Conservation (phyloP, 2,329 filamentous ascomycete species). For the Phoma sp. region DNA sequence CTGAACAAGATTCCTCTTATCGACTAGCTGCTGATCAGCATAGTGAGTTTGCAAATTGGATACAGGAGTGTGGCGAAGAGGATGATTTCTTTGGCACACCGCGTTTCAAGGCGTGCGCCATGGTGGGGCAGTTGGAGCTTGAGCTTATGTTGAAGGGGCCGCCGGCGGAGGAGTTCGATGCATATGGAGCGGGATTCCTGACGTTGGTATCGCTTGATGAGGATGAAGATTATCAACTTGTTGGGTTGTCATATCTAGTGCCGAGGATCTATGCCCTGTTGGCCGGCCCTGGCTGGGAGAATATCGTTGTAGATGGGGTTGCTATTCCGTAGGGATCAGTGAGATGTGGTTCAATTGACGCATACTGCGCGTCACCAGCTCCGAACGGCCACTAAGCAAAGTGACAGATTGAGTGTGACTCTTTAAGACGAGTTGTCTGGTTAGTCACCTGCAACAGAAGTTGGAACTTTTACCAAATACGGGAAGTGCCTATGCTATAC, state of each 20-base stretch:
- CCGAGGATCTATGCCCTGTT: slow-evolving; percentile 11
- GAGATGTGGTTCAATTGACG: not conserved
- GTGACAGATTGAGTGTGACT: too few relatives aligned
- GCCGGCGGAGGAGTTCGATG: slow-evolving; percentile 11
- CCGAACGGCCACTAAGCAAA: too few relatives aligned
- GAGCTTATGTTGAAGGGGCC: slow-evolving; percentile 8
- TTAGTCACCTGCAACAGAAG: too few relatives aligned
- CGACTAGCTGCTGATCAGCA: not conserved
- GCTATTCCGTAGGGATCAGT: slow-evolving; percentile 1
- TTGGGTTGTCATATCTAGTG: slow-evolving; percentile 15
- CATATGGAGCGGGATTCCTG: not conserved
- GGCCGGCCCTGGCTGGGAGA: slow-evolving; percentile 12
- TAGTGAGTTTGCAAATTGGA: slow-evolving; percentile 8
- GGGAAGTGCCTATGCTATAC: too few relatives aligned
- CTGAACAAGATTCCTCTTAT: not conserved
- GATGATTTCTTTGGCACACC: slow-evolving; percentile 11
- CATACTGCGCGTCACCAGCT: too few relatives aligned
- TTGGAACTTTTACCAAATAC: too few relatives aligned
- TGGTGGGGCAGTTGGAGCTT: slow-evolving; percentile 3
- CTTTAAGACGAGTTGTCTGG: too few relatives aligned
- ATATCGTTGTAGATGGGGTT: slow-evolving; percentile 7
- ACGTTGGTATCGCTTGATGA: slow-evolving; percentile 16
- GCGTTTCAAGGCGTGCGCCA: slow-evolving; percentile 14
- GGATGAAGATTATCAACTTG: slow-evolving; percentile 9
- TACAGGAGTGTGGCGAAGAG: slow-evolving; percentile 2